Evolutionary conservation across 1,284 basidiomycete species (phyloP).

Genomic region (Vanrija sp.): DNA sequence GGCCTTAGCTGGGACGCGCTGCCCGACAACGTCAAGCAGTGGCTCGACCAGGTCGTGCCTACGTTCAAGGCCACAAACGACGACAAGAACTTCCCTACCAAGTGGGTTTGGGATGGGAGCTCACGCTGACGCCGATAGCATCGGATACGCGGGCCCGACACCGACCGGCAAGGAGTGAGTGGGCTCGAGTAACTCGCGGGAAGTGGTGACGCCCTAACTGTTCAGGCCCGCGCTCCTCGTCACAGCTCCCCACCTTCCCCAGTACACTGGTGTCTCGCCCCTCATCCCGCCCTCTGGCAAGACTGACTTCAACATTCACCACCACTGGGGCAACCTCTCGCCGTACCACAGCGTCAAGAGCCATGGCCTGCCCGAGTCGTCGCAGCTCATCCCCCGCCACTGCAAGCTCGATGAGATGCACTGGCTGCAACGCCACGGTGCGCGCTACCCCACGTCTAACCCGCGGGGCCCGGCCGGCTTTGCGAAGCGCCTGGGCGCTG

Average conservation of each 20-base stretch:
- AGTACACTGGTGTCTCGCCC: constrained; percentile 65
- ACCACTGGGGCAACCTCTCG: constrained; percentile 51
- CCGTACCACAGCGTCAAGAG: constrained; percentile 50
- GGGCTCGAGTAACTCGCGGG: not conserved
- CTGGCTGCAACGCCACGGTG: constrained; percentile 52
- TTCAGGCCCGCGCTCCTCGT: constrained; percentile 61
- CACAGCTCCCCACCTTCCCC: constrained; percentile 71
- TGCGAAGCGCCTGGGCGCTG: constrained; percentile 25
- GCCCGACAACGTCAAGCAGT: constrained; percentile 36
- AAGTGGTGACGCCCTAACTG: constrained; percentile 5
- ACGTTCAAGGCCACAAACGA: constrained; percentile 13
- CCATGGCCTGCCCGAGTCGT: constrained; percentile 49
- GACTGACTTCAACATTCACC: constrained; percentile 44
- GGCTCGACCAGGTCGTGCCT: constrained; percentile 27
- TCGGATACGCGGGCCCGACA: constrained; percentile 76
- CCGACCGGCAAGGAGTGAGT: constrained; percentile 71
- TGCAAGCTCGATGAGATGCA: constrained; percentile 49
- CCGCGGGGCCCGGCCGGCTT: constrained; percentile 35
- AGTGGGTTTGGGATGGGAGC: constrained; percentile 28
- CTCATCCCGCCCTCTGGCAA: constrained; percentile 53
- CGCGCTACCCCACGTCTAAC: constrained; percentile 44
- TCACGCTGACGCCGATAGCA: constrained; percentile 42
- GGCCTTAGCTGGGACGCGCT: constrained; percentile 26
- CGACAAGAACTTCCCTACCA: constrained; percentile 39
- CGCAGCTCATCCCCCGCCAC: constrained; percentile 42